These are phyloP conservation scores for Yarrowia sp. DNA, from an alignment of 805 yeast genomes.

Conservation along the genomic window DNA sequence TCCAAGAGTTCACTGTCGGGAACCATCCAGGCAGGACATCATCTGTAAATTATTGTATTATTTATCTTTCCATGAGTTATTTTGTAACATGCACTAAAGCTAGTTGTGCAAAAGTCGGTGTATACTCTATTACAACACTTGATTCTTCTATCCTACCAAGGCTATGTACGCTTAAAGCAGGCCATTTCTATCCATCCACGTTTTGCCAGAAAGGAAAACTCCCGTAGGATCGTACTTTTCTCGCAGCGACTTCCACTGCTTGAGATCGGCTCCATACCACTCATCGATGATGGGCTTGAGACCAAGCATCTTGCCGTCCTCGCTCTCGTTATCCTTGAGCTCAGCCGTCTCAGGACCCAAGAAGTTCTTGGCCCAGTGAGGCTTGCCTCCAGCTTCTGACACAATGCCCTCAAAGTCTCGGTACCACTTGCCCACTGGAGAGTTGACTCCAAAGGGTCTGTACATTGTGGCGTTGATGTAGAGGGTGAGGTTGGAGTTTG, in stretches of 20 bases:
- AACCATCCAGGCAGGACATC: conserved; percentile 11
- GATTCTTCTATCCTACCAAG: background rate
- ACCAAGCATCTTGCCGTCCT: conserved; percentile 75
- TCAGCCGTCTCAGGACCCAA: conserved; percentile 54
- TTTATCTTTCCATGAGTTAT: too few relatives aligned
- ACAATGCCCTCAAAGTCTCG: conserved; percentile 74
- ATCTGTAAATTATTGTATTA: conserved; percentile 22
- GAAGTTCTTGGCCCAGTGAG: conserved; percentile 98
- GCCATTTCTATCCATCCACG: conserved; percentile 84
- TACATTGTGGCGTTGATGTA: conserved; percentile 93
- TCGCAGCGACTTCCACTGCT: conserved; percentile 59
- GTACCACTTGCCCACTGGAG: conserved; percentile 74
- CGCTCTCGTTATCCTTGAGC: conserved; percentile 35
- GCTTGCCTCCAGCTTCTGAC: conserved; percentile 80
- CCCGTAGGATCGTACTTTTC: conserved; percentile 73
- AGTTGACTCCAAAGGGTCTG: conserved; percentile 79
- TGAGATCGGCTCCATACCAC: conserved; percentile 77
- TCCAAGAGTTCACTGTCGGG: conserved; percentile 18
- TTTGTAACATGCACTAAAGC: too few relatives aligned
- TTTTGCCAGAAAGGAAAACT: conserved; percentile 69
- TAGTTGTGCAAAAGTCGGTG: too few relatives aligned
- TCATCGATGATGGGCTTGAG: conserved; percentile 61
- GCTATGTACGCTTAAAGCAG: conserved; percentile 24
- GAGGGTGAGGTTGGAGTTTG: conserved; percentile 75
- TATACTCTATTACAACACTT: too few relatives aligned